Conservation (phyloP, 1,139 yeast species). For the Suhomyces bolitotheri region DNA sequence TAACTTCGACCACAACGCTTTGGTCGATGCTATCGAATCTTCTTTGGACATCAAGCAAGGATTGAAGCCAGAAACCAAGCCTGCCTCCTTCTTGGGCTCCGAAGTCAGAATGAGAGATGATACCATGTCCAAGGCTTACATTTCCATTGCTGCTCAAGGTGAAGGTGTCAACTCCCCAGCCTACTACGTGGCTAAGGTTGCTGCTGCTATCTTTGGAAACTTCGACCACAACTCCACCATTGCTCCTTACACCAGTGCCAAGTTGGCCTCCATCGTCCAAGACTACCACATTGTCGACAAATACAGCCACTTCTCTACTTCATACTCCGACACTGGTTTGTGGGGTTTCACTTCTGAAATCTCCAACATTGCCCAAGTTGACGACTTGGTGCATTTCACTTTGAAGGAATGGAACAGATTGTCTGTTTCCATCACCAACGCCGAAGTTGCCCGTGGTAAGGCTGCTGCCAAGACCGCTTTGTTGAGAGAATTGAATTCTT, state of each 20-base stretch:
- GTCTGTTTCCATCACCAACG: constrained; percentile 69
- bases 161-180: constrained; percentile 64
- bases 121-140: constrained; percentile 76
- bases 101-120: constrained; percentile 88
- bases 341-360: constrained; percentile 78
- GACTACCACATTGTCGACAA: constrained; percentile 74
- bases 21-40: constrained; percentile 63
- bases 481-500: constrained; percentile 46
- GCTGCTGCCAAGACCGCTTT: constrained; percentile 64
- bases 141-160: constrained; percentile 72
- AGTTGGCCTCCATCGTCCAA: constrained; percentile 72
- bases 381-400: constrained; percentile 76
- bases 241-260: constrained; percentile 76
- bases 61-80: constrained; percentile 51
- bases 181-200: constrained; percentile 70
- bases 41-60: constrained; percentile 52
- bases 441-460: constrained; percentile 79
- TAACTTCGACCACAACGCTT: constrained; percentile 65
- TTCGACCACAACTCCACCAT: constrained; percentile 55
- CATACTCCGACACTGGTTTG: constrained; percentile 75
- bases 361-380: constrained; percentile 58
- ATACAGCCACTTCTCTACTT: constrained; percentile 67
- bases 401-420: constrained; percentile 87
- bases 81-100: constrained; percentile 74
- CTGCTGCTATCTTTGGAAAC: constrained; percentile 67